A percentile compares a stretch with the other conserved stretches of the same genome.
Evolutionary conservation across 495 filamentous ascomycete species (phyloP).

Genomic region (Aspergillus nanangensis): DNA sequence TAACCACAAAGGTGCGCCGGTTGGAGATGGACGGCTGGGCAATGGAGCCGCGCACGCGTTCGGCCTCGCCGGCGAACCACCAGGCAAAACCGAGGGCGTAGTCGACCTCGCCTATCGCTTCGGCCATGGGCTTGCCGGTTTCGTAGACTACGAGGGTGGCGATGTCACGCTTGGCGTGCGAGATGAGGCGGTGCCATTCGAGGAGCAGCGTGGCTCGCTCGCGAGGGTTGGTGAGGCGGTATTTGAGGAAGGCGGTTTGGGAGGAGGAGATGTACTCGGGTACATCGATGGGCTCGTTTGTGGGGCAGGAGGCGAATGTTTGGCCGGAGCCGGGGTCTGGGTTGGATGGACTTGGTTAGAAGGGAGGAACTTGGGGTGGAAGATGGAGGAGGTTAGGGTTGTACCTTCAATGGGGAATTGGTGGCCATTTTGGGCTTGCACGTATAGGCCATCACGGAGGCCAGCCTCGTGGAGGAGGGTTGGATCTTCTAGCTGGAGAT

Average conservation of each 20-base stretch:
- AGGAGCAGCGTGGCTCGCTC: conserved; percentile 3
- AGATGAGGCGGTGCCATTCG: conserved; percentile 25
- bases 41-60: conserved; percentile 39
- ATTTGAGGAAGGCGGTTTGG: neutral
- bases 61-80: conserved; percentile 50
- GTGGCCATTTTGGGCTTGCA: no score
- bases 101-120: conserved; percentile 42
- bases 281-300: neutral
- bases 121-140: conserved; percentile 43
- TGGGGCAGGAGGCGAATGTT: neutral
- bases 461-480: no score
- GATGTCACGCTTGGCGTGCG: conserved; percentile 36
- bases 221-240: neutral
- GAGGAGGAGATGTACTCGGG: neutral
- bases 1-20: conserved; percentile 40
- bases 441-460: no score
- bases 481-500: no score
- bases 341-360: no score
- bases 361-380: no score
- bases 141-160: conserved; percentile 44
- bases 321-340: neutral
- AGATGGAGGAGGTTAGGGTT: no score
- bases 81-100: conserved; percentile 44
- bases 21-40: conserved; percentile 25
- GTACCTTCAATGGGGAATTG: no score